These are phyloP conservation scores for Xylaria sp. DNA, from an alignment of 2,329 filamentous ascomycete species.

Conservation along the genomic window DNA sequence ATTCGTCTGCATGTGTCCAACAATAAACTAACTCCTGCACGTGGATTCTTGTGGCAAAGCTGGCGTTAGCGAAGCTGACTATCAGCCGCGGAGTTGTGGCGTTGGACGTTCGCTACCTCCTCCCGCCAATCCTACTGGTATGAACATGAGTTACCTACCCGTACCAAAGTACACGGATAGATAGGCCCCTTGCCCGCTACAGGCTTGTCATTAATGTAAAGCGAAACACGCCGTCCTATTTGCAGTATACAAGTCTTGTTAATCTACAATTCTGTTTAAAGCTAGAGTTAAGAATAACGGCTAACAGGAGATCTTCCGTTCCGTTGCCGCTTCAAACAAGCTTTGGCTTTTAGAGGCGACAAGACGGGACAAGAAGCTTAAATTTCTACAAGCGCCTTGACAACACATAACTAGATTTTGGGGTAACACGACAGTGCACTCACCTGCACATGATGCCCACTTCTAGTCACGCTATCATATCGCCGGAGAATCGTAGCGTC, in stretches of 20 bases:
- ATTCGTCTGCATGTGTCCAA: conserved; percentile 27
- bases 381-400: conserved; percentile 24
- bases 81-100: background rate
- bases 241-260: background rate
- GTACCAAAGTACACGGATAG: background rate
- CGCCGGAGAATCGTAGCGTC: background rate
- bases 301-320: conserved; percentile 25
- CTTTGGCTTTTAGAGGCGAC: conserved; percentile 17
- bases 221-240: background rate
- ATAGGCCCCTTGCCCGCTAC: background rate
- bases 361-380: conserved; percentile 31
- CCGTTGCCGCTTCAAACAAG: conserved; percentile 16
- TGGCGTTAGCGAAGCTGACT: conserved; percentile 17
- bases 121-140: background rate
- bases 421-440: conserved; percentile 13
- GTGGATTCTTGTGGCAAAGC: conserved; percentile 13
- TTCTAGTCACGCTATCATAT: conserved; percentile 3
- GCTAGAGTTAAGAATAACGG: background rate
- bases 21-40: conserved; percentile 12
- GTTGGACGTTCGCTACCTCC: background rate
- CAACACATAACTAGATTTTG: conserved; percentile 18
- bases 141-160: background rate
- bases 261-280: background rate
- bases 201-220: background rate
- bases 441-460: conserved; percentile 12